Conservation (phyloP, 345 rosid genomes). For the Luvunga scandens region DNA sequence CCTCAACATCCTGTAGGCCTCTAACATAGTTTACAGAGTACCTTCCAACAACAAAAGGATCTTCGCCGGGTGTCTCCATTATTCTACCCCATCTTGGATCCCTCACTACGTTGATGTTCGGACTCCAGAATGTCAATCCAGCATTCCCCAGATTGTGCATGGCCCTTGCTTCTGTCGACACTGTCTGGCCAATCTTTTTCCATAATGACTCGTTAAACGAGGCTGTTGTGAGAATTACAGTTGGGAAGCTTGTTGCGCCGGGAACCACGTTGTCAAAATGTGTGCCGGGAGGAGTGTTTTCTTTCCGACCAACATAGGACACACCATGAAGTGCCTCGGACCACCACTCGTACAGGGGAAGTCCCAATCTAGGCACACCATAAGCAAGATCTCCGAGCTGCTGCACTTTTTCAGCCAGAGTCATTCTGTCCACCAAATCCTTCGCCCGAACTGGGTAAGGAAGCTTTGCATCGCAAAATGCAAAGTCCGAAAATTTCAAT, state of each 20-base stretch:
- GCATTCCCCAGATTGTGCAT: constrained; percentile 49
- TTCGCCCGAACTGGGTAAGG: constrained; percentile 27
- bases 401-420: constrained; percentile 28
- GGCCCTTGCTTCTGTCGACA: constrained; percentile 47
- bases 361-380: constrained; percentile 26
- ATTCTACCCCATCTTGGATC: constrained; percentile 54
- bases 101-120: constrained; percentile 39
- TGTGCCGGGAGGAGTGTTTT: constrained; percentile 16
- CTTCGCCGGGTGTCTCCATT: constrained; percentile 47
- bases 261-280: constrained; percentile 29
- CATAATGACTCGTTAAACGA: constrained; percentile 42
- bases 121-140: constrained; percentile 49
- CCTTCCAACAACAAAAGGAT: constrained; percentile 36
- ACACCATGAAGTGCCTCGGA: constrained; percentile 50
- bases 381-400: constrained; percentile 28
- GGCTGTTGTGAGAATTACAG: constrained; percentile 33
- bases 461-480: constrained; percentile 28
- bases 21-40: constrained; percentile 41
- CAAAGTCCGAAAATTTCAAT: constrained; percentile 16
- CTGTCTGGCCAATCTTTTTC: constrained; percentile 43
- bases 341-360: constrained; percentile 42
- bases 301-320: constrained; percentile 26
- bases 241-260: constrained; percentile 44
- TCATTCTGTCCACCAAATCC: constrained; percentile 36
- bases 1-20: constrained; percentile 49